phyloP scores from a whole-genome alignment of 1,284 basidiomycete species.

The Rhodotorula sp. region DNA sequence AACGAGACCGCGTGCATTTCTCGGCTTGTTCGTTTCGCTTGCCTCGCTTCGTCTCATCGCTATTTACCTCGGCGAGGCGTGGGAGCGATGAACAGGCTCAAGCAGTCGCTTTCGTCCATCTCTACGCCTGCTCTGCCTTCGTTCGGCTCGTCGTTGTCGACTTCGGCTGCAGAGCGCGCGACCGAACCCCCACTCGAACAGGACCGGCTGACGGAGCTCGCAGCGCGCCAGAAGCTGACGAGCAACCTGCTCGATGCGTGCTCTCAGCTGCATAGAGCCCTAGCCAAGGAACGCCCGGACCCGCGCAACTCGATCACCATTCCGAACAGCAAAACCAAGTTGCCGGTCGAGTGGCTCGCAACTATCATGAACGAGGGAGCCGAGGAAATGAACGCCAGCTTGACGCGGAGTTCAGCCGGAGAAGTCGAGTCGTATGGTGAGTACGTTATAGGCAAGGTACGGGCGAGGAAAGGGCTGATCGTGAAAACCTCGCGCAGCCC shows the following conservation, averaged over 20 bases:
- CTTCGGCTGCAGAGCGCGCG: neutral
- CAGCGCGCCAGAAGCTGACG: neutral
- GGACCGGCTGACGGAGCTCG: neutral
- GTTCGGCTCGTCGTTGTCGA: neutral
- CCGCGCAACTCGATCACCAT: neutral
- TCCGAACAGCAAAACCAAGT: neutral
- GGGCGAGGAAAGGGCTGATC: too few relatives aligned
- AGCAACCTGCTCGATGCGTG: slow-evolving; percentile 4
- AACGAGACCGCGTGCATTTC: neutral
- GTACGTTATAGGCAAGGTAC: too few relatives aligned
- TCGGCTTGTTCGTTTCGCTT: neutral
- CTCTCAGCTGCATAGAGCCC: neutral
- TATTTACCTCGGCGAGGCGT: neutral
- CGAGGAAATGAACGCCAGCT: neutral
- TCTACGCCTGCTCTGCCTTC: slow-evolving; percentile 9
- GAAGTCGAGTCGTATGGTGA: neutral
- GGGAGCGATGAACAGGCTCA: slow-evolving; percentile 20
- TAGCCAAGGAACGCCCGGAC: slow-evolving; percentile 10
- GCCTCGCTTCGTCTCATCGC: neutral
- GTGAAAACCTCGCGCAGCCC: neutral
- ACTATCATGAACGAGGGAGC: neutral
- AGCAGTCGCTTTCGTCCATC: slow-evolving; percentile 9
- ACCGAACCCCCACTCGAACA: neutral
- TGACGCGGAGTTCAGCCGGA: neutral
- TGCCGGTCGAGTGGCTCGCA: slow-evolving; percentile 8